A percentile compares a stretch with the other conserved stretches of the same genome.
phyloP scores from a whole-genome alignment of 1,139 yeast genomes.

The Pneumocystis jirovecii region DNA sequence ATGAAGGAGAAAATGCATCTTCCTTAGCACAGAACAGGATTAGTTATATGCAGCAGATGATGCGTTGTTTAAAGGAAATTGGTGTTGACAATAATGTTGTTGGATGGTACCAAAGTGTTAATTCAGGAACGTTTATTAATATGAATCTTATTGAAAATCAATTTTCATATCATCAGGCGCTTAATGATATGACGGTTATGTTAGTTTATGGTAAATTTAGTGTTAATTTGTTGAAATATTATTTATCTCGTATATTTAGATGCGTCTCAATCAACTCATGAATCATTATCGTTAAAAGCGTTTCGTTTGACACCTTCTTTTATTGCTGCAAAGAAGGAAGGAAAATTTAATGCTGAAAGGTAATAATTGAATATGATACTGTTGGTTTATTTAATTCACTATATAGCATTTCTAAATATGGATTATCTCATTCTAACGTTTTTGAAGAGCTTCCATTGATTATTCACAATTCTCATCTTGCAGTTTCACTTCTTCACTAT shows the following conservation, averaged over 20 bases:
- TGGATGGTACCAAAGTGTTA: slow-evolving; percentile 71
- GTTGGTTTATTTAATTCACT: not conserved
- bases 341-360: slow-evolving; percentile 42
- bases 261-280: slow-evolving; percentile 48
- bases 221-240: slow-evolving; percentile 48
- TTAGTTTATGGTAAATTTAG: slow-evolving; percentile 32
- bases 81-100: slow-evolving; percentile 59
- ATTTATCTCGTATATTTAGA: slow-evolving; percentile 36
- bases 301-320: slow-evolving; percentile 53
- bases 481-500: slow-evolving; percentile 29
- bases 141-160: slow-evolving; percentile 25
- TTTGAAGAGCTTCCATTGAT: slow-evolving; percentile 59
- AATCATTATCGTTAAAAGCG: slow-evolving; percentile 50
- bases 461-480: slow-evolving; percentile 46
- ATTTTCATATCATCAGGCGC: slow-evolving; percentile 34
- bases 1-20: slow-evolving; percentile 27
- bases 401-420: slow-evolving; percentile 41
- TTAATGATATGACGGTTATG: slow-evolving; percentile 6
- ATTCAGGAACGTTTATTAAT: slow-evolving; percentile 55
- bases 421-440: slow-evolving; percentile 51
- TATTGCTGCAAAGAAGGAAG: slow-evolving; percentile 37
- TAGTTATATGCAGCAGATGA: slow-evolving; percentile 50
- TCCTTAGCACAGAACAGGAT: slow-evolving; percentile 18
- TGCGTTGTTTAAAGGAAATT: slow-evolving; percentile 45
- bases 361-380: not conserved